Evolutionary conservation across 2,329 filamentous ascomycete genomes (phyloP), one percentile per base, ranked within the genome.

Genomic region (Cercospora sojina): DNA sequence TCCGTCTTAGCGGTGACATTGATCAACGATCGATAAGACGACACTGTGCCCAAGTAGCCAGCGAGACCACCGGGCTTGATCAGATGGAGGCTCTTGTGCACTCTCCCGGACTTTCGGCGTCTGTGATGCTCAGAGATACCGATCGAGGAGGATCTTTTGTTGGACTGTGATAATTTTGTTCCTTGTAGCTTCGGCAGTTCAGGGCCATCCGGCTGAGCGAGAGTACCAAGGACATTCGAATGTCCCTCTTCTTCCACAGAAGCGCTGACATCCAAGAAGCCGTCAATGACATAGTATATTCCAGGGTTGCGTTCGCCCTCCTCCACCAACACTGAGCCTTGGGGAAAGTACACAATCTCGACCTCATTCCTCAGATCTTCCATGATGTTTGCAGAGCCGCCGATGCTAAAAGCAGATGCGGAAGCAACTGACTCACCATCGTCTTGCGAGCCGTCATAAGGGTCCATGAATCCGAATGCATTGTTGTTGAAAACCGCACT

Each of bases 1-100:
- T 99, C 95, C 0, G 96, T 99, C 80, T 98, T 98, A 3, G 95
- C 96, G 41, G 94, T 91, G 1, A 99, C 93, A 75, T 98, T 94
- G 20, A 97, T 95, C 76, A 98, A 97, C 0, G 95, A 99, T 27
- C 95, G 85, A 77, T 97, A 97, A 0, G 93, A 97, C 2, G 95
- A 97, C 18, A 99, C 90, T 0, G 93, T 95, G 5, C 95, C 93
- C 32, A 98, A 88, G 74, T 99, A 99, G 0, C 95, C 96, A 61
- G 95, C 94, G 38, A 99, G 85, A 0, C 93, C 93, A 59, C 95
- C 95, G 3, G 95, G 95, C 76, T 97, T 99, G 70, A 97, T 93
- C 71, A 98, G 82, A 62, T 93, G 95, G 0, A 99, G 84, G 57
- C 91, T 95, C 71, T 87, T 88, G 3, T 83, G 82, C 82, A 56